Evolutionary conservation across 1,139 yeast genomes (phyloP).

Genomic region (Geotrichum europaeum): DNA sequence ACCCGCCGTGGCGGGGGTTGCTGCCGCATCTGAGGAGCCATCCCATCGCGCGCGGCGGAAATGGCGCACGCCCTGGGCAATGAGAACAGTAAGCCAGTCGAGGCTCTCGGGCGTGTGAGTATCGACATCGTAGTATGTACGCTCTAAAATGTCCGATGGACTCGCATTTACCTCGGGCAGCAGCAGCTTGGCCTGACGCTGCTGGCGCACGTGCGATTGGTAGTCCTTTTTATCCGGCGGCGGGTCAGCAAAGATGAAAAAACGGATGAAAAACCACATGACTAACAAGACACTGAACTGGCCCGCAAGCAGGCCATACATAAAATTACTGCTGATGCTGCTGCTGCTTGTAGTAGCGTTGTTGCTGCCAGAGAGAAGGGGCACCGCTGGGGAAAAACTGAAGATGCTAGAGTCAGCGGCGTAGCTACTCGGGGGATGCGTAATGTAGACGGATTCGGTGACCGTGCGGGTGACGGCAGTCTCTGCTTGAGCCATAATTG

Average conservation of each 20-base stretch:
- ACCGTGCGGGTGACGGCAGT: background rate
- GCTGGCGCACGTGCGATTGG: conserved; percentile 26
- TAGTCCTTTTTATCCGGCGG: conserved; percentile 32
- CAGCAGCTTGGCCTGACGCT: conserved; percentile 29
- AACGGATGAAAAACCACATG: conserved; percentile 70
- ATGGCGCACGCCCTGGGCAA: conserved; percentile 87
- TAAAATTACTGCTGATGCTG: conserved; percentile 21
- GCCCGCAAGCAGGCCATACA: conserved; percentile 45
- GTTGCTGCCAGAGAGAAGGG: background rate
- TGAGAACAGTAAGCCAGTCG: conserved; percentile 93
- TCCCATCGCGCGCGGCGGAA: conserved; percentile 70
- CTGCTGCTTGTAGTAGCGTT: background rate
- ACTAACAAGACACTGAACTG: conserved; percentile 76
- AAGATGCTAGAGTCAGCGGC: background rate
- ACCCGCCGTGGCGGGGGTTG: background rate
- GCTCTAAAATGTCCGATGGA: conserved; percentile 58
- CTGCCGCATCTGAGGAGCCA: conserved; percentile 43
- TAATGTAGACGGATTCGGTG: background rate
- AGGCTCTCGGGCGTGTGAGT: conserved; percentile 83
- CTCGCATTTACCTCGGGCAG: conserved; percentile 31
- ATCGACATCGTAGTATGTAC: conserved; percentile 85
- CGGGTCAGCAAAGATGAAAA: conserved; percentile 82
- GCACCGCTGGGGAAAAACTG: background rate
- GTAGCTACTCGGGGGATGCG: background rate
- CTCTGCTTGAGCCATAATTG: background rate